Conservation (phyloP, 2,329 filamentous ascomycete genomes). For the Colletotrichum destructivum region DNA sequence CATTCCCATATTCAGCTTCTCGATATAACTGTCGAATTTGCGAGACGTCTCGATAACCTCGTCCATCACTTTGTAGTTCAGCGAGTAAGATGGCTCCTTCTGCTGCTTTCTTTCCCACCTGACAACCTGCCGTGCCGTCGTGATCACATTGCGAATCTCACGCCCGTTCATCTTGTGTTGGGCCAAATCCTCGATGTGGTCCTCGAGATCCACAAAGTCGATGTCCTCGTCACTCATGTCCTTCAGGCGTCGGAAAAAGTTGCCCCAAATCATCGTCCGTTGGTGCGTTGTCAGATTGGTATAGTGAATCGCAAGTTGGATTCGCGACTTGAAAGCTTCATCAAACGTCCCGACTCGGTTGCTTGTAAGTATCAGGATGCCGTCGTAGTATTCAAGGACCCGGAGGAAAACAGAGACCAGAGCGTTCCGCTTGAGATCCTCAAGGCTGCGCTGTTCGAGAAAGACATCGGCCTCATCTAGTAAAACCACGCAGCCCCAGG, state of each 20-base stretch:
- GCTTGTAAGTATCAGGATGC: slow-evolving; percentile 54
- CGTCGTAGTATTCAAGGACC: slow-evolving; percentile 53
- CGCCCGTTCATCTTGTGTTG: slow-evolving; percentile 8
- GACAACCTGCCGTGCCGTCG: not conserved
- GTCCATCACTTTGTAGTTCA: too few relatives aligned
- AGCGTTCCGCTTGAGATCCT: slow-evolving; percentile 73
- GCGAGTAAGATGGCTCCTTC: too few relatives aligned
- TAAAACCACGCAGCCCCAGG: slow-evolving; percentile 51
- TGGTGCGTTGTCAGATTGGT: slow-evolving; percentile 39
- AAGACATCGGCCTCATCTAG: slow-evolving; percentile 51
- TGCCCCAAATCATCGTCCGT: slow-evolving; percentile 39
- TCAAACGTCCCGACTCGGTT: slow-evolving; percentile 55
- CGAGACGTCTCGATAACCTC: too few relatives aligned
- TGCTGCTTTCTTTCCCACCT: not conserved
- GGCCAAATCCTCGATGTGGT: not conserved
- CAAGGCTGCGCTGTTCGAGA: slow-evolving; percentile 43
- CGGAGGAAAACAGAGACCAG: slow-evolving; percentile 53
- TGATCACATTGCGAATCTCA: slow-evolving; percentile 14
- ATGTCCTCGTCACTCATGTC: not conserved
- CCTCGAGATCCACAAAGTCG: not conserved
- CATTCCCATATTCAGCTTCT: too few relatives aligned
- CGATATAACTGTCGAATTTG: too few relatives aligned
- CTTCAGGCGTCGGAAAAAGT: not conserved
- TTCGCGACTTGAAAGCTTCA: slow-evolving; percentile 55
- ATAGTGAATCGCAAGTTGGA: slow-evolving; percentile 54